Base-by-base conservation (phyloP, 768 basidiomycete species). In the Leucosporidium yakuticum region DNA sequence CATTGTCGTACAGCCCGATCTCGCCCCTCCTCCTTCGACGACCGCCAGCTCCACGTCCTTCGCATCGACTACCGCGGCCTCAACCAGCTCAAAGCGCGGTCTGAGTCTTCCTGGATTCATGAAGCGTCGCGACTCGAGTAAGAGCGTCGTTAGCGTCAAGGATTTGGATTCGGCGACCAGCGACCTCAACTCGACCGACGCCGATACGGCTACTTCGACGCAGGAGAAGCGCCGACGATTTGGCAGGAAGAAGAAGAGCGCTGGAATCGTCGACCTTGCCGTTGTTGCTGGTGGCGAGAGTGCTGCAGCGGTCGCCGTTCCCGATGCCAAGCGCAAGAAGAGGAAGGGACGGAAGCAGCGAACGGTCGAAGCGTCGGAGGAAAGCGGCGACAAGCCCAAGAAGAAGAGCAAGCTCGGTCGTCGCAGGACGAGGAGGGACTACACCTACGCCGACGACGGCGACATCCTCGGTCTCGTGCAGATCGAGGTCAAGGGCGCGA, bases 391-490 rank as follows among this genome's bases (percentile, higher is more conserved):
- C 39, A 36, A 69, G 36, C 48, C 15, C 23, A 63, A 60, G 36
- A 48, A 49, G 50, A 50, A 36, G 53, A 51, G 15, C 36, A 56
- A 63, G 27, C 29, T 27, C n/a, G 34, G 59, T 49, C 60, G 63
- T 23, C 39, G 39, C 14, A 44, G 67, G 55, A 32, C 59, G 27
- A 64, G 62, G 51, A 67, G 60, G 19, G 55, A 64, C n/a, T 67
- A 60, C 63, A 47, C 49, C 20, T 58, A 59, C 63, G 63, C 59
- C 32, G 62, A 66, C 25, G 83, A 80, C 7, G 87, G 91, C 74
- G 94, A 97, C 76, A 87, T 96, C 49, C 80, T 95, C 3, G 95
- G 95, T 0, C 92, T 98, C 66, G 94, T 97, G 48, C 89, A 96
- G 86, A 79, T 99, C 27, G 95, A 99, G 80, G 89, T 99, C 68